Evolutionary conservation across 2,329 filamentous ascomycete genomes (phyloP), one percentile per base, ranked within the genome.

Genomic region (Aspergillus ochraceoroseus): DNA sequence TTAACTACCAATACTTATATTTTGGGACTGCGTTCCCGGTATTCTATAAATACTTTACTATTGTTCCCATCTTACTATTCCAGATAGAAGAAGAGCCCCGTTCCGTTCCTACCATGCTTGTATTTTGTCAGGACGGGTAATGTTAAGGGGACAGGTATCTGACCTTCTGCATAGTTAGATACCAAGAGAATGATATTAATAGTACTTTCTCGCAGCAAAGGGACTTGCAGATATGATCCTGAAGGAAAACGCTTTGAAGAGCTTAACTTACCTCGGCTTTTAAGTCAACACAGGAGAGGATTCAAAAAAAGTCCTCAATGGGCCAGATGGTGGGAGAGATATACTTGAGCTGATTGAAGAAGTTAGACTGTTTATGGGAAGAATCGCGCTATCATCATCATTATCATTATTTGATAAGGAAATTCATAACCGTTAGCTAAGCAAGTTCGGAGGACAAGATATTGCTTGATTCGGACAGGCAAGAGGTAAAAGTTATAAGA

Each of bases 1-100:
- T 75, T 94, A 13, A 84, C 87, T 4, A 90, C 86, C 1, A 95
- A 95, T 57, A 89, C 73, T 3, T 94, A 94, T 62, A 88, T 86
- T 0, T 86, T 84, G 1, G 76, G 82, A 44, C 71, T 95, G 5
- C 67, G 94, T 1, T 85, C 86, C 0, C 60, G 69, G 22, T 83
- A 94, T 52, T 70, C 76, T 2, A 78, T 82, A 47, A 72, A 88
- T 11, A 83, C 95, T 46, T 77, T 89, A 1, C 89, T 89, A 0
- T 81, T 66, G 64, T 47, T 61, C 58, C 18, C 63, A 62, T 26
- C 61, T 67, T 25, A 49, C 52, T 2, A 46, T 58, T 1, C 59
- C 62, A 0, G 43, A 53, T 11, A 52, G 41, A 36, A 48, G 57
- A 36, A 43, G 48, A 14, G 33, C 59, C n/a, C n/a, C n/a, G n/a